A percentile compares a stretch with the other conserved stretches of the same genome.
Conservation (phyloP, 192 early-diverging fungal genomes). For the Coemansia sp. region DNA sequence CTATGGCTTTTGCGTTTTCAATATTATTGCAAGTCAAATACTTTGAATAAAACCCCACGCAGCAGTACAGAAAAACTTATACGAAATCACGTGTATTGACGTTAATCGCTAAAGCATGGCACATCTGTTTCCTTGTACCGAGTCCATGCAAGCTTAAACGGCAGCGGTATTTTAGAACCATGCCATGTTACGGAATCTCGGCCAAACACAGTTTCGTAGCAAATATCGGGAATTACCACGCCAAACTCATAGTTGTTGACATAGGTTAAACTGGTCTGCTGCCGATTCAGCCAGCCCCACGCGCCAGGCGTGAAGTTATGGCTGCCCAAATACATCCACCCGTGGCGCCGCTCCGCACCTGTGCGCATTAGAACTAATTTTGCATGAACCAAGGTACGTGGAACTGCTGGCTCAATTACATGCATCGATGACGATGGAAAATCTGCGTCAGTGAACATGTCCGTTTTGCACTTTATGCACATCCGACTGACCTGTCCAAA, state of each 20-base stretch:
- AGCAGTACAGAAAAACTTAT: neutral
- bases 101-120: slow-evolving; percentile 12
- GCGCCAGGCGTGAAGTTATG: slow-evolving; percentile 47
- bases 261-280: neutral
- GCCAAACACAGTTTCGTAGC: slow-evolving; percentile 22
- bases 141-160: slow-evolving; percentile 33
- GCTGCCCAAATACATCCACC: slow-evolving; percentile 48
- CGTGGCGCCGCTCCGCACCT: neutral
- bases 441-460: slow-evolving; percentile 3
- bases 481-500: slow-evolving; percentile 8
- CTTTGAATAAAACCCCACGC: neutral
- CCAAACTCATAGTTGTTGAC: slow-evolving; percentile 52
- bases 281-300: slow-evolving; percentile 19
- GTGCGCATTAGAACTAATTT: slow-evolving; percentile 26
- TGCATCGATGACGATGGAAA: slow-evolving; percentile 14
- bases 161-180: slow-evolving; percentile 22
- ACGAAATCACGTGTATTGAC: slow-evolving; percentile 1
- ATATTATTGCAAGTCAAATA: neutral
- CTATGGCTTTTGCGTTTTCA: neutral
- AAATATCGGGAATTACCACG: slow-evolving; percentile 21
- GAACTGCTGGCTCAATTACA: slow-evolving; percentile 18
- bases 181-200: slow-evolving; percentile 26
- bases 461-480: slow-evolving; percentile 17
- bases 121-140: slow-evolving; percentile 19
- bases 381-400: slow-evolving; percentile 19